Conservation (phyloP, 495 filamentous ascomycete genomes). For the Acidomyces sp. region DNA sequence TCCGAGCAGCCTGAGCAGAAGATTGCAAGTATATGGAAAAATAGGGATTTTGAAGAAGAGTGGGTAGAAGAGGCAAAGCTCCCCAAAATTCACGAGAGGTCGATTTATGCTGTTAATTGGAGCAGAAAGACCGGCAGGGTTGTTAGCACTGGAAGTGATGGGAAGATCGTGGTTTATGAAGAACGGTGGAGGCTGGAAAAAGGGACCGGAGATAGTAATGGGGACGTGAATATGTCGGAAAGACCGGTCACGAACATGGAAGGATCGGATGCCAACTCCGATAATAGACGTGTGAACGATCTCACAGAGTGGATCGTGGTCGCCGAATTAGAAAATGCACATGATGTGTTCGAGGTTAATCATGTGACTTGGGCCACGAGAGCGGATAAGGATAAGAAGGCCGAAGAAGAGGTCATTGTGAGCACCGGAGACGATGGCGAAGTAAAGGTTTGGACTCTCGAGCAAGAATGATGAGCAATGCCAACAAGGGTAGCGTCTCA, state of each 20-base stretch:
- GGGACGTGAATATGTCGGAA: slow-evolving; percentile 9
- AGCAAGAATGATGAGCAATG: no score
- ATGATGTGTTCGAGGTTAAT: slow-evolving; percentile 88
- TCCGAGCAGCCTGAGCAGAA: slow-evolving; percentile 31
- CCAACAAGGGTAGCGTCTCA: no score
- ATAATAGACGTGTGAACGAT: neutral
- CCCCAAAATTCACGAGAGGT: slow-evolving; percentile 60
- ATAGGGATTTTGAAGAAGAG: slow-evolving; percentile 54
- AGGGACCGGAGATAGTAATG: slow-evolving; percentile 15
- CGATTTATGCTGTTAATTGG: slow-evolving; percentile 74
- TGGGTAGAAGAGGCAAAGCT: slow-evolving; percentile 65
- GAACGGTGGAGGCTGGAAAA: slow-evolving; percentile 36
- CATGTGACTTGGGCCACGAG: slow-evolving; percentile 62
- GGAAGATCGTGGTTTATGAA: slow-evolving; percentile 68
- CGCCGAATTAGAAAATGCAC: slow-evolving; percentile 52
- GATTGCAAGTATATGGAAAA: slow-evolving; percentile 72
- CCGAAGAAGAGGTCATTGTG: slow-evolving; percentile 40
- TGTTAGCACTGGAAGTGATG: slow-evolving; percentile 76
- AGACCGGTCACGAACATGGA: neutral
- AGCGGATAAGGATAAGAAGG: slow-evolving; percentile 24
- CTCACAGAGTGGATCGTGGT: slow-evolving; percentile 55
- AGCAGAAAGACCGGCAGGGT: slow-evolving; percentile 59
- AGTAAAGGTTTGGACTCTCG: slow-evolving; percentile 30
- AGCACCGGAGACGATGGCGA: slow-evolving; percentile 55
- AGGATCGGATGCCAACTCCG: no score